Evolutionary conservation across 345 rosid genomes (phyloP).

Genomic region (Erodium maritimum): DNA sequence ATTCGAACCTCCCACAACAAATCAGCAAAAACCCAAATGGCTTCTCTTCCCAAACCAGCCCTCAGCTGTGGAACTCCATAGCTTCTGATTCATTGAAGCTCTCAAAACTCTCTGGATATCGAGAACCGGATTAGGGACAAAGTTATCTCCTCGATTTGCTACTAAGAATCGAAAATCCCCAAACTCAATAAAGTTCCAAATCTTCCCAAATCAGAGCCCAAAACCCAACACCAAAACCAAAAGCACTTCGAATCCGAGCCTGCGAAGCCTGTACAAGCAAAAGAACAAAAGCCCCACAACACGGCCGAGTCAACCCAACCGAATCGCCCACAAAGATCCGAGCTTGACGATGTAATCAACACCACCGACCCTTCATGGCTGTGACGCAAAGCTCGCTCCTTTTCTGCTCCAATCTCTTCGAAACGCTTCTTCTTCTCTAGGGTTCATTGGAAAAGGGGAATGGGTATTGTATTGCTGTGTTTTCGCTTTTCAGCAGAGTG

Average conservation of each 20-base stretch:
- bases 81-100: too few species aligned
- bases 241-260: neutral
- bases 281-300: neutral
- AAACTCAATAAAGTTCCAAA: too few species aligned
- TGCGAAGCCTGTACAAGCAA: constrained; percentile 6
- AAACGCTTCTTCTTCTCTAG: neutral
- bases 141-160: too few species aligned
- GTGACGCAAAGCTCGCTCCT: neutral
- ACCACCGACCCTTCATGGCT: neutral
- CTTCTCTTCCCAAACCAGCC: neutral
- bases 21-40: constrained; percentile 3
- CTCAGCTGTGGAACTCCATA: too few species aligned
- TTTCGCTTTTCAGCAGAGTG: constrained; percentile 9
- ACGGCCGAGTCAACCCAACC: too few species aligned
- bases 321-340: constrained; percentile 11
- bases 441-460: neutral
- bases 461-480: constrained; percentile 7
- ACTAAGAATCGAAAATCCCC: too few species aligned
- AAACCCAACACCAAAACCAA: constrained; percentile 28
- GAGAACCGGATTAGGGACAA: too few species aligned
- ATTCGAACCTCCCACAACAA: constrained; percentile 6
- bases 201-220: too few species aligned
- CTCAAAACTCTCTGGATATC: too few species aligned
- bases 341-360: constrained; percentile 2
- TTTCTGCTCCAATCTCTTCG: neutral